phyloP scores from a whole-genome alignment of 352 stramenopile genomes.

The Pythium folliculosum region DNA sequence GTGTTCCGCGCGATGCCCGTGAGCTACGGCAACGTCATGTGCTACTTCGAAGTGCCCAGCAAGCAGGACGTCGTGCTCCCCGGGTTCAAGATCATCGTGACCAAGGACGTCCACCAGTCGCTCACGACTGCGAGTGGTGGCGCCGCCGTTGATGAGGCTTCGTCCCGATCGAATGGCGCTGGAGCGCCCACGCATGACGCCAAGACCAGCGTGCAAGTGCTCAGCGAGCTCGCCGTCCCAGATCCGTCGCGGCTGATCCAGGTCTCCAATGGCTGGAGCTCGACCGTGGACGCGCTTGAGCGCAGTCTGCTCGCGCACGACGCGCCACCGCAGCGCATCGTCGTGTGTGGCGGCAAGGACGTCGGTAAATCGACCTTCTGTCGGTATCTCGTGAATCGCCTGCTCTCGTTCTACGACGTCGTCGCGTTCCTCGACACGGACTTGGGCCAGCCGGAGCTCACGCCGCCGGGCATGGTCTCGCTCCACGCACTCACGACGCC shows the following conservation, averaged over 20 bases:
- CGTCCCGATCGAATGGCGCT: neutral
- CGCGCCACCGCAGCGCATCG: slow-evolving; percentile 50
- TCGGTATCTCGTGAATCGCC: slow-evolving; percentile 91
- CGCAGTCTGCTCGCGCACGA: slow-evolving; percentile 31
- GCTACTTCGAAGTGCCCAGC: slow-evolving; percentile 65
- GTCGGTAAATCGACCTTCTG: slow-evolving; percentile 97
- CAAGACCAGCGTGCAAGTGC: slow-evolving; percentile 49
- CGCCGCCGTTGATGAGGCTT: neutral
- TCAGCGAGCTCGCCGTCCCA: slow-evolving; percentile 53
- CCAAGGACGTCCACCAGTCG: slow-evolving; percentile 39
- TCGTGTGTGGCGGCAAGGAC: slow-evolving; percentile 94
- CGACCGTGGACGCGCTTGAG: slow-evolving; percentile 47
- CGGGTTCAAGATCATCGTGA: slow-evolving; percentile 81
- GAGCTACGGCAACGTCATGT: slow-evolving; percentile 70
- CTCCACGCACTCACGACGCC: slow-evolving; percentile 88
- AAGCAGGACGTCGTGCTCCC: slow-evolving; percentile 52
- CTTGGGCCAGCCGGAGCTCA: slow-evolving; percentile 94
- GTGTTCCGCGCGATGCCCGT: slow-evolving; percentile 68
- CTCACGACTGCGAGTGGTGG: neutral
- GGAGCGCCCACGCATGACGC: neutral
- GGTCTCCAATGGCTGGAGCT: slow-evolving; percentile 60
- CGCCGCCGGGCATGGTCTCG: slow-evolving; percentile 91
- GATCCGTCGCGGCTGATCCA: slow-evolving; percentile 69
- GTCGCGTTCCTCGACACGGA: slow-evolving; percentile 96
- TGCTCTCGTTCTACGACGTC: slow-evolving; percentile 68